Percentiles rank a stretch among this genome's conserved stretches.
phyloP scores from a whole-genome alignment of 2,329 filamentous ascomycete genomes.

The Pyricularia grisea region DNA sequence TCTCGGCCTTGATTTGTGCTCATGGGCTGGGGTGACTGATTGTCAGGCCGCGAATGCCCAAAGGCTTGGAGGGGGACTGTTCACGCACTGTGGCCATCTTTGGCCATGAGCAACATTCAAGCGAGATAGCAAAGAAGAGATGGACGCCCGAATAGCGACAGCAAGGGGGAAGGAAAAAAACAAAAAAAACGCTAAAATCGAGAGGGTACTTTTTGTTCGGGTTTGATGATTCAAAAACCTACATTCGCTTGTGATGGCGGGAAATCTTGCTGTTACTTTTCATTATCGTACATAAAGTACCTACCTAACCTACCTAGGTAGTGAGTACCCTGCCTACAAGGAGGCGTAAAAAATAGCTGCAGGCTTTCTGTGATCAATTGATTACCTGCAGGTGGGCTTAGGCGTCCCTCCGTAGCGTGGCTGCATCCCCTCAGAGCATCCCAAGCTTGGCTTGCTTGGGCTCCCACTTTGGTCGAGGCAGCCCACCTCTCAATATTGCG shows the following conservation, averaged over 20 bases:
- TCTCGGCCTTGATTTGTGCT: neutral
- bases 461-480: neutral
- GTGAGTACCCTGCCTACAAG: neutral
- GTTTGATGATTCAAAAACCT: neutral
- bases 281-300: neutral
- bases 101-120: neutral
- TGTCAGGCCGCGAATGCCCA: neutral
- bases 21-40: neutral
- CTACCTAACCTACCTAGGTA: neutral
- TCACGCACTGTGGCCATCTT: neutral
- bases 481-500: neutral
- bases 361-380: neutral
- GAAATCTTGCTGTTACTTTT: neutral
- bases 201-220: neutral
- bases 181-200: no score
- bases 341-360: neutral
- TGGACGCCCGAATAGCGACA: neutral
- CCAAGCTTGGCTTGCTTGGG: neutral
- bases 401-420: neutral
- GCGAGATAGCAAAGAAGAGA: neutral
- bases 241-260: neutral
- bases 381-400: neutral
- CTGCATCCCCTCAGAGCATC: neutral
- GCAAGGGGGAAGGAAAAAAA: neutral
- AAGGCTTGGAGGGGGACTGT: neutral